Conservation (phyloP, 2,329 filamentous ascomycete genomes). For the Nemania serpens region DNA sequence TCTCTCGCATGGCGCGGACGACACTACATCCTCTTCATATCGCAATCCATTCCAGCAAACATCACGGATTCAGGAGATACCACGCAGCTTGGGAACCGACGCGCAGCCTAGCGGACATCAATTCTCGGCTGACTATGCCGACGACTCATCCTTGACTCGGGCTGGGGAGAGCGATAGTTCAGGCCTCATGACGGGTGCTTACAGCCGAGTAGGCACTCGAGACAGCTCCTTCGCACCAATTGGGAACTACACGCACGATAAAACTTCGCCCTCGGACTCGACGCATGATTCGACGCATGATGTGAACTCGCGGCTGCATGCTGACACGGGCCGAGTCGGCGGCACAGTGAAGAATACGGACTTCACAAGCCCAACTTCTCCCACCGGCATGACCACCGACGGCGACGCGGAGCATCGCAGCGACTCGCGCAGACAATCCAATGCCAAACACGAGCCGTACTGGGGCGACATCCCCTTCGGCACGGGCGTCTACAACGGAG, state of each 20-base stretch:
- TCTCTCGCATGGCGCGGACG: background rate
- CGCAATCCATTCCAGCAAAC: background rate
- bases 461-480: slow-evolving; percentile 39
- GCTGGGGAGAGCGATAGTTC: slow-evolving; percentile 17
- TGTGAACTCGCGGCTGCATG: background rate
- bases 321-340: background rate
- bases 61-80: background rate
- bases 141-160: background rate
- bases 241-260: slow-evolving; percentile 10
- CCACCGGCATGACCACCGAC: background rate
- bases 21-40: background rate
- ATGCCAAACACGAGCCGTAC: slow-evolving; percentile 32
- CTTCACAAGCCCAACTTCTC: background rate
- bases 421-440: too few species aligned
- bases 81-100: background rate
- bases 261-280: background rate
- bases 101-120: background rate
- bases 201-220: slow-evolving; percentile 23
- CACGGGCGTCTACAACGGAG: slow-evolving; percentile 36
- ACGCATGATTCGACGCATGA: background rate
- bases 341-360: background rate
- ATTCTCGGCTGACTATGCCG: background rate
- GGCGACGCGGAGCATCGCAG: background rate
- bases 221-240: background rate
- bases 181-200: slow-evolving; percentile 34